Evolutionary conservation across 768 basidiomycete species (phyloP).

Genomic region (Lactifluus pinguis): DNA sequence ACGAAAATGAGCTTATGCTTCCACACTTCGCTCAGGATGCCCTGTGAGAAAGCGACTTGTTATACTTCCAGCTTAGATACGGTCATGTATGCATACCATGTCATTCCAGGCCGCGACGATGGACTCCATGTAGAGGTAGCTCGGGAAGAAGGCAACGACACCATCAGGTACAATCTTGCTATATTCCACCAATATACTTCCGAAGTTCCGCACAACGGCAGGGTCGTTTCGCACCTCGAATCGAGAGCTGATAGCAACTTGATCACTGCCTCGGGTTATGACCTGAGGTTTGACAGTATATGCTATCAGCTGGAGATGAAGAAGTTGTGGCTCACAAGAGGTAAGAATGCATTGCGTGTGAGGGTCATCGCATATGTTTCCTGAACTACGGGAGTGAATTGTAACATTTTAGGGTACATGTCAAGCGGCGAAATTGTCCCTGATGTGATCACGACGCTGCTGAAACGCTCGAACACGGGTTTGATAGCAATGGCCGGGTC

Average conservation of each 20-base stretch:
- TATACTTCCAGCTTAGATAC: not conserved
- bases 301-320: not conserved
- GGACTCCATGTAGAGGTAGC: conserved; percentile 99
- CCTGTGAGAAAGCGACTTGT: conserved; percentile 38
- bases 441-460: conserved; percentile 96
- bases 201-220: conserved; percentile 97
- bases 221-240: conserved; percentile 99
- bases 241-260: conserved; percentile 95
- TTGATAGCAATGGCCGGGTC: conserved; percentile 97
- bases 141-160: conserved; percentile 97
- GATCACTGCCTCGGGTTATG: conserved; percentile 95
- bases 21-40: conserved; percentile 98
- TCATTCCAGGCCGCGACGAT: conserved; percentile 99
- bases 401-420: conserved; percentile 99
- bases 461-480: conserved; percentile 96
- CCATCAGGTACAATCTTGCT: conserved; percentile 98
- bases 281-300: conserved; percentile 43
- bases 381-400: conserved; percentile 93
- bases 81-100: conserved; percentile 61
- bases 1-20: conserved; percentile 99
- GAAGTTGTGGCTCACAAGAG: conserved; percentile 49
- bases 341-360: conserved; percentile 91
- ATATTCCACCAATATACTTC: conserved; percentile 95
- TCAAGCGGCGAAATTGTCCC: conserved; percentile 97
- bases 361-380: conserved; percentile 98